Conservation (phyloP, 306 rosid species). For the Cucumis sativus region Cucumber_9930_V3 NC_026659.2:30010001-30010500, state of each 20-base stretch:
- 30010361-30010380: too few species aligned
- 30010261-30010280: constrained; percentile 13
- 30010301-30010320: not conserved
- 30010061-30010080: constrained; percentile 41
- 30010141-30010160: constrained; percentile 18
- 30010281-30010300: constrained; percentile 31
- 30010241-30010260: constrained; percentile 4
- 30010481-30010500: too few species aligned
- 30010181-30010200: constrained; percentile 10
- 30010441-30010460: too few species aligned
- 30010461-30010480: too few species aligned
- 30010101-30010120: constrained; percentile 7
- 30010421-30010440: too few species aligned
- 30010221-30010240: not conserved
- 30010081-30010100: constrained; percentile 20
- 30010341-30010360: too few species aligned
- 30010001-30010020: not conserved
- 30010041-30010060: constrained; percentile 29
- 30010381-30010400: too few species aligned
- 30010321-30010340: not conserved
- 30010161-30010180: constrained; percentile 21
- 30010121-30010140: constrained; percentile 1
- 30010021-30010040: constrained; percentile 2
- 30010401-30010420: too few species aligned
- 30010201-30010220: not conserved